Base-by-base conservation (phyloP, 768 basidiomycete species). In the Kwoniella newhampshirensis region DNA sequence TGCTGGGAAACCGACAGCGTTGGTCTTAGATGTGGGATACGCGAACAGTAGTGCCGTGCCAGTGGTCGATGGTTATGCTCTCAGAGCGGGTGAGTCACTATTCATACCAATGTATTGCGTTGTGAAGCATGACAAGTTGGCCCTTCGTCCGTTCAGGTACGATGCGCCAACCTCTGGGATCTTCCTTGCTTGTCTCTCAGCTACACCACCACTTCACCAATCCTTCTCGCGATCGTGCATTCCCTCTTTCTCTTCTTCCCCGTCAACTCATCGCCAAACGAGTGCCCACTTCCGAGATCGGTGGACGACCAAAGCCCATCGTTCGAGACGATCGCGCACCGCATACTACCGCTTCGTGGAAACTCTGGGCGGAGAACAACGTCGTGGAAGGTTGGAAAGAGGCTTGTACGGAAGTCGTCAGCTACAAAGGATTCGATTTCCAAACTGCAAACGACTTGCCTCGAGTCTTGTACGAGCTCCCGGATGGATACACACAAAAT, bases 311-410 rank as follows among this genome's bases (percentile, higher is more conserved):
- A 0, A 81, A 81, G 11, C 89, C 84, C 61, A 79, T 82, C 1
- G 77, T 92, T 8, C 86, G 91, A 43, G 85, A 88, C 54, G 90
- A 93, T 65, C 82, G 90, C 47, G 40, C 85, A 11, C 63, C 81
- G 0, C 82, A 82, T 9, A 91, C 89, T 0, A 91, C 92, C 0
- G 82, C 85, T 4, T 87, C 82, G 54, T 98, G 93, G 89, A 82
- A 82, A 46, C 70, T 76, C 21, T 94, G 90, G 86, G 86, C 86
- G 21, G 86, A 94, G 77, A 76, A 77, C 21, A 81, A 83, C 39
- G 91, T 97, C 69, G 86, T 93, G 1, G 94, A 99, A 40, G 89
- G 91, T 75, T 97, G 94, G 91, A 83, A 90, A 57, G 91, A 93
- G 75, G 86, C 85, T 63, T 85, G 89, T 30, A 87, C 85, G 4